Conservation (phyloP, 2,329 filamentous ascomycete genomes). For the Huntiella savannae region DNA sequence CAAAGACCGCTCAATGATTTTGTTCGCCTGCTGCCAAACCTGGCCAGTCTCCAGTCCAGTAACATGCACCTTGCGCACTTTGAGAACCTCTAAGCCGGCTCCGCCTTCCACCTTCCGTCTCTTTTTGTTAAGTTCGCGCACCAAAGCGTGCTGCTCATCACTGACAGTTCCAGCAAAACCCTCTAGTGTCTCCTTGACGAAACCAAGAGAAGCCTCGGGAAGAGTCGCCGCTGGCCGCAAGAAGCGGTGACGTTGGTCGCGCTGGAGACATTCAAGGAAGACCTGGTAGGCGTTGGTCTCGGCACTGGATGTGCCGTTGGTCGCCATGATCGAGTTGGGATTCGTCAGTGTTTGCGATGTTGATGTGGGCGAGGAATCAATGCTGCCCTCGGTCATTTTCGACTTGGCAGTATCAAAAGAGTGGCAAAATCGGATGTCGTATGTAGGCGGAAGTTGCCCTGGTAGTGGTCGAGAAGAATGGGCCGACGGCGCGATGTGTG, state of each 20-base stretch:
- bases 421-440: not conserved
- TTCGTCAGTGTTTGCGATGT: constrained; percentile 44
- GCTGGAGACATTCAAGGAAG: constrained; percentile 36
- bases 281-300: constrained; percentile 18
- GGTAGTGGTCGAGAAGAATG: too few species aligned
- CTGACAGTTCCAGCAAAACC: constrained; percentile 55
- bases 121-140: constrained; percentile 54
- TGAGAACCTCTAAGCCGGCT: constrained; percentile 36
- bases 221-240: constrained; percentile 52
- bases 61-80: constrained; percentile 64
- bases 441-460: too few species aligned
- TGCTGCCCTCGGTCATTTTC: constrained; percentile 13
- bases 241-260: constrained; percentile 50
- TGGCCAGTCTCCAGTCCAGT: constrained; percentile 77
- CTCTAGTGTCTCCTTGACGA: constrained; percentile 68
- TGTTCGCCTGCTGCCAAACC: constrained; percentile 83
- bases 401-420: not conserved
- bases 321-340: constrained; percentile 20
- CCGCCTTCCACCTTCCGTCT: constrained; percentile 45
- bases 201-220: constrained; percentile 48
- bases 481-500: too few species aligned
- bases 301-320: constrained; percentile 15
- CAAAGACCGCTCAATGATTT: constrained; percentile 47
- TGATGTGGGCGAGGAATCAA: constrained; percentile 38
- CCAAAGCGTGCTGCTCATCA: constrained; percentile 48